These are phyloP conservation scores for Trebouxia sp. DNA, from an alignment of 139 green algal genomes.

Conservation along the genomic window DNA sequence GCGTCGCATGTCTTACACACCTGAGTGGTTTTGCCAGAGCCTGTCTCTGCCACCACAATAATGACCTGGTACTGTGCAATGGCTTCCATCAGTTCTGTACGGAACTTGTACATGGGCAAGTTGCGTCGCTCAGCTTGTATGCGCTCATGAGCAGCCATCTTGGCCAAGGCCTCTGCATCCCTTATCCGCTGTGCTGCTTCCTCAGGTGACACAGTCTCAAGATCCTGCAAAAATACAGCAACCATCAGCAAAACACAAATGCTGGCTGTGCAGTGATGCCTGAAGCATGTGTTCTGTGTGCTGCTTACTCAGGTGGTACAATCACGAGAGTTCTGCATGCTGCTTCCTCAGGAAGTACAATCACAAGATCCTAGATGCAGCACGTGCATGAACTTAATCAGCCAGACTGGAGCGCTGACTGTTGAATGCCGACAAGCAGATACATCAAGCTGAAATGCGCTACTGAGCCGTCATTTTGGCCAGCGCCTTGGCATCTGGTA, in stretches of 20 bases:
- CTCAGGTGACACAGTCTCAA: neutral
- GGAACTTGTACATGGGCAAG: constrained; percentile 85
- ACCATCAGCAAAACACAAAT: too few relatives aligned
- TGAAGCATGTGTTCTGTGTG: neutral
- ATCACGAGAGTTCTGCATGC: neutral
- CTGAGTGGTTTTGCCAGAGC: constrained; percentile 92
- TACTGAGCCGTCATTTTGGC: neutral
- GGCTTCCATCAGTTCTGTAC: constrained; percentile 74
- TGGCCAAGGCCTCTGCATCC: constrained; percentile 16
- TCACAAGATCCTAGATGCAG: neutral
- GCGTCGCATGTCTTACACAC: too few relatives aligned
- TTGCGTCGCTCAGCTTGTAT: constrained; percentile 70
- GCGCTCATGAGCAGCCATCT: constrained; percentile 63
- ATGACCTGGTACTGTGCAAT: constrained; percentile 90
- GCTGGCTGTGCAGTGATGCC: neutral
- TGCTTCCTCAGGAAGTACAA: neutral
- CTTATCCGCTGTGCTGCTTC: constrained; percentile 11
- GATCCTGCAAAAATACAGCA: constrained; percentile 18
- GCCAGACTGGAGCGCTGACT: too few relatives aligned
- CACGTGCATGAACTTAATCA: neutral
- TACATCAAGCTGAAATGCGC: too few relatives aligned
- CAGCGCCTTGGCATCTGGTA: constrained; percentile 18
- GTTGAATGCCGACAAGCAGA: too few relatives aligned
- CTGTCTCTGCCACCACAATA: constrained; percentile 97
- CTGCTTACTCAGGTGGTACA: neutral